phyloP scores from a whole-genome alignment of 208 protist species.

The Wallacemonas sp. region DNA sequence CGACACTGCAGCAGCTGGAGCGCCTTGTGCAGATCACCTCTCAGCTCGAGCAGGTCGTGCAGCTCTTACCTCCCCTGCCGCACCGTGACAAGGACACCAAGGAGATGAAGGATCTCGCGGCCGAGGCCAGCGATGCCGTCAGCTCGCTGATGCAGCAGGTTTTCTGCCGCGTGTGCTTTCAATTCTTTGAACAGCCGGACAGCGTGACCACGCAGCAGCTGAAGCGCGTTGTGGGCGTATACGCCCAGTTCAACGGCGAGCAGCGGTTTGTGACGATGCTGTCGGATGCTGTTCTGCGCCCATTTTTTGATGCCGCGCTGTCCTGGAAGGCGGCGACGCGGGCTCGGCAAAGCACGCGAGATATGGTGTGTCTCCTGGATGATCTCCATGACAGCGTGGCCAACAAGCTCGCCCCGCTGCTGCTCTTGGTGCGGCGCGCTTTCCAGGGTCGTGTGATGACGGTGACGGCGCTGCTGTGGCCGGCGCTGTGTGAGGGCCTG shows the following conservation, averaged over 20 bases:
- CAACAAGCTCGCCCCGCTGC: slow-evolving; percentile 36
- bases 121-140: neutral
- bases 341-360: slow-evolving; percentile 59
- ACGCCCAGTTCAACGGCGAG: slow-evolving; percentile 30
- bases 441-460: slow-evolving; percentile 43
- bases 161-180: slow-evolving; percentile 1
- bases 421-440: slow-evolving; percentile 45
- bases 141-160: slow-evolving; percentile 2
- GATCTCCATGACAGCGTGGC: slow-evolving; percentile 39
- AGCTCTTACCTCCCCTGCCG: neutral
- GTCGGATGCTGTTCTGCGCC: slow-evolving; percentile 52
- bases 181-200: slow-evolving; percentile 11
- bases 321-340: slow-evolving; percentile 83
- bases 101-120: slow-evolving; percentile 1
- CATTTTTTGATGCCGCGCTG: slow-evolving; percentile 57
- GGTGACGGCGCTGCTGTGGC: slow-evolving; percentile 72
- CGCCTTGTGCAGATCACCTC: neutral
- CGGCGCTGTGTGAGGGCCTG: slow-evolving; percentile 67
- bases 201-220: slow-evolving; percentile 5
- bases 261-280: slow-evolving; percentile 63
- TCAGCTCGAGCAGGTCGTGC: neutral
- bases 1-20: neutral
- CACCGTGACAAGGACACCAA: slow-evolving; percentile 8
- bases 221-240: slow-evolving; percentile 41
- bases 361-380: slow-evolving; percentile 51